Conservation (phyloP, 2,329 filamentous ascomycete species). For the Ascochyta pisi region DNA sequence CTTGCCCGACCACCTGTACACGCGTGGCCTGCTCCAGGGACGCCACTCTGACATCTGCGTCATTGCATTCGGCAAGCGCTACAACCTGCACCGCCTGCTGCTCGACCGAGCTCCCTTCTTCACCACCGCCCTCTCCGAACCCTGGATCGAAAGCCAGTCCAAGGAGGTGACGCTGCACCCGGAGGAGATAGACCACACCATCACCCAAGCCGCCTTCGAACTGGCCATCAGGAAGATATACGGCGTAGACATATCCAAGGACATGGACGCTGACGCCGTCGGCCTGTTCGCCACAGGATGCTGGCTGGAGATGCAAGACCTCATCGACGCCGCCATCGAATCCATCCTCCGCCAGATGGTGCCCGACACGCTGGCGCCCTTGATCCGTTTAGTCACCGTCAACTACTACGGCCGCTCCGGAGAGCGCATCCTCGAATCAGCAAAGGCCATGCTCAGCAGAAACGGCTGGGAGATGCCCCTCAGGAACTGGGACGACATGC, state of each 20-base stretch:
- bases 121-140: slow-evolving; percentile 60
- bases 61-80: slow-evolving; percentile 59
- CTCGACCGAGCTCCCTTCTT: slow-evolving; percentile 65
- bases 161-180: slow-evolving; percentile 61
- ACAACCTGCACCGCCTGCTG: slow-evolving; percentile 61
- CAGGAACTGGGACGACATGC: slow-evolving; percentile 63
- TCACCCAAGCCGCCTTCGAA: slow-evolving; percentile 61
- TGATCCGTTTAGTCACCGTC: slow-evolving; percentile 61
- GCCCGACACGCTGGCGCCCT: slow-evolving; percentile 55
- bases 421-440: slow-evolving; percentile 62
- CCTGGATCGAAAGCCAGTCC: slow-evolving; percentile 62
- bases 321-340: slow-evolving; percentile 61
- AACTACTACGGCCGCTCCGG: slow-evolving; percentile 64
- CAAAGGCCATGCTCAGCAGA: slow-evolving; percentile 65
- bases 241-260: slow-evolving; percentile 56
- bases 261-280: slow-evolving; percentile 61
- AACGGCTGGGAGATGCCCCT: slow-evolving; percentile 64
- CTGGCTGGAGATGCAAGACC: slow-evolving; percentile 65
- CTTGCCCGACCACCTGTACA: slow-evolving; percentile 61
- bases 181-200: slow-evolving; percentile 61
- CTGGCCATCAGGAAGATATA: slow-evolving; percentile 62
- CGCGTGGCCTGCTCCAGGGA: slow-evolving; percentile 59
- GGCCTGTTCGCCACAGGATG: slow-evolving; percentile 63
- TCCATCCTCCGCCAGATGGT: slow-evolving; percentile 63
- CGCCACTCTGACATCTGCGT: slow-evolving; percentile 63